Percentiles rank a stretch among this genome's conserved stretches.
Conservation (phyloP, 2,329 filamentous ascomycete species). For the Simplicillium aogashimaense region DNA sequence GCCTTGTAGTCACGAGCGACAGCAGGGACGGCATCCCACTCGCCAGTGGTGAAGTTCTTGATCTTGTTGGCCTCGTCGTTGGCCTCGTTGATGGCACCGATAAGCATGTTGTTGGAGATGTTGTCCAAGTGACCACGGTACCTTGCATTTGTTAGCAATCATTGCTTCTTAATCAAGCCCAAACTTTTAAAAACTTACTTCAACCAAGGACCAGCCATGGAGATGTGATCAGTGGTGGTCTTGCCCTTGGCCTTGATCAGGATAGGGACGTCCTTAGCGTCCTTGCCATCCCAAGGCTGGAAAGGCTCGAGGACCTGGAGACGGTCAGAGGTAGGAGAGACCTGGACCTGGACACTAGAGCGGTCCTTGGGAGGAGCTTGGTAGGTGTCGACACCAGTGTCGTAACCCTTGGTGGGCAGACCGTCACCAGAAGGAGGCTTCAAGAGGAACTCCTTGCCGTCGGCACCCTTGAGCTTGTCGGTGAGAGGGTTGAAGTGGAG, state of each 20-base stretch:
- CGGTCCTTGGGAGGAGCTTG: constrained; percentile 86
- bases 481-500: constrained; percentile 93
- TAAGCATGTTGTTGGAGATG: constrained; percentile 99
- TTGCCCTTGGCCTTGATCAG: constrained; percentile 95
- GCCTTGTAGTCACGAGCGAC: constrained; percentile 98
- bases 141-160: too few species aligned
- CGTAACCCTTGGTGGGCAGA: constrained; percentile 75
- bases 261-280: constrained; percentile 74
- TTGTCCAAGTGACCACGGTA: constrained; percentile 98
- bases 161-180: too few species aligned
- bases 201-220: constrained; percentile 93
- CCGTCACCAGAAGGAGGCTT: constrained; percentile 69
- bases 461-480: constrained; percentile 85
- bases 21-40: constrained; percentile 81
- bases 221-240: constrained; percentile 96
- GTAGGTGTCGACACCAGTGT: constrained; percentile 88
- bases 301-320: constrained; percentile 88
- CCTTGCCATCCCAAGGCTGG: constrained; percentile 83
- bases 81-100: constrained; percentile 90
- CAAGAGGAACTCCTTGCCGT: constrained; percentile 93
- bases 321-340: constrained; percentile 84
- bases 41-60: constrained; percentile 77
- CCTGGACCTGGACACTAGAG: constrained; percentile 60
- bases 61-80: constrained; percentile 98
- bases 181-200: constrained; percentile 36